Conservation (phyloP, 2,329 filamentous ascomycete genomes). For the Pseudomassariella vexata region DNA sequence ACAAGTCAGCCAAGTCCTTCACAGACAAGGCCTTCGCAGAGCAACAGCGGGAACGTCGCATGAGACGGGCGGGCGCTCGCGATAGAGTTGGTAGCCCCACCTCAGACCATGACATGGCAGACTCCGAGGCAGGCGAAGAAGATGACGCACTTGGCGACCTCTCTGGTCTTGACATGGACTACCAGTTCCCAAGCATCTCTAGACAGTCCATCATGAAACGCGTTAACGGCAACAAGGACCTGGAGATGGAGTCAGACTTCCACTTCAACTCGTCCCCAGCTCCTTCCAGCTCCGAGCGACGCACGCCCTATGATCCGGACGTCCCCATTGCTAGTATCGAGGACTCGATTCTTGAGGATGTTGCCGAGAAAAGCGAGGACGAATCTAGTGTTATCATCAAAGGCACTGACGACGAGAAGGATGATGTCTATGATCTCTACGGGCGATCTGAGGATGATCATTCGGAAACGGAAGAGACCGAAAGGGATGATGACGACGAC, state of each 20-base stretch:
- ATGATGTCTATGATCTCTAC: slow-evolving; percentile 66
- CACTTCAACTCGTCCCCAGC: slow-evolving; percentile 58
- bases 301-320: slow-evolving; percentile 71
- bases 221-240: slow-evolving; percentile 60
- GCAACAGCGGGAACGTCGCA: slow-evolving; percentile 62
- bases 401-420: slow-evolving; percentile 53
- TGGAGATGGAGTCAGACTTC: slow-evolving; percentile 56
- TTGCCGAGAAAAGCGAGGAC: slow-evolving; percentile 42
- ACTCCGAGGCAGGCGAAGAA: slow-evolving; percentile 37
- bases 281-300: slow-evolving; percentile 52
- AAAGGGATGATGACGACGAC: slow-evolving; percentile 41
- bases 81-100: slow-evolving; percentile 38
- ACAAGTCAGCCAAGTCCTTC: slow-evolving; percentile 21
- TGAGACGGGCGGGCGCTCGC: slow-evolving; percentile 54
- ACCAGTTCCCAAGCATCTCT: slow-evolving; percentile 74
- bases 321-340: slow-evolving; percentile 86
- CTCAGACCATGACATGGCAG: slow-evolving; percentile 34
- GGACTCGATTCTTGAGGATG: slow-evolving; percentile 51
- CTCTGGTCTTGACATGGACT: slow-evolving; percentile 51
- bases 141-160: slow-evolving; percentile 57
- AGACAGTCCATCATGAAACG: slow-evolving; percentile 89
- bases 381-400: slow-evolving; percentile 63
- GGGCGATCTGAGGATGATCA: slow-evolving; percentile 40
- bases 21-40: slow-evolving; percentile 54
- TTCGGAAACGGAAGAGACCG: slow-evolving; percentile 19